Evolutionary conservation across 106 monocot species (phyloP).

Genomic region (Dactylorhiza incarnata): DNA sequence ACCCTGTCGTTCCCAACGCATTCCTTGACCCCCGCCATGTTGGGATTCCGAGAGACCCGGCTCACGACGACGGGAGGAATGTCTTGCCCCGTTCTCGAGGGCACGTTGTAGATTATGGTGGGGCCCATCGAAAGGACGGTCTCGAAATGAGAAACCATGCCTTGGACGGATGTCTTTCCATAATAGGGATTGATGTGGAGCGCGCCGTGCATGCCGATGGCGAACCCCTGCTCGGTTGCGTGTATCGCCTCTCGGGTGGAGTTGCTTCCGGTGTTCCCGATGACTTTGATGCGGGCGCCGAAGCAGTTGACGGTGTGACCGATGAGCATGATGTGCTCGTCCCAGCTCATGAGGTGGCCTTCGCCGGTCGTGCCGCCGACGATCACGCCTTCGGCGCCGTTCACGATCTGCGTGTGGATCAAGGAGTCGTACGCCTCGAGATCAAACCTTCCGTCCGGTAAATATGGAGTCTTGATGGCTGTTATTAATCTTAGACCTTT

Average conservation of each 20-base stretch:
- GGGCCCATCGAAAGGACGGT: constrained; percentile 81
- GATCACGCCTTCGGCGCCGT: constrained; percentile 80
- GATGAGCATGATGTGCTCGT: constrained; percentile 97
- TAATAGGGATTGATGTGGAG: constrained; percentile 93
- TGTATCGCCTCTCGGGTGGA: constrained; percentile 85
- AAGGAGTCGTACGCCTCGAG: constrained; percentile 77
- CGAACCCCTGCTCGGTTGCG: constrained; percentile 90
- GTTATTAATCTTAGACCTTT: constrained; percentile 76
- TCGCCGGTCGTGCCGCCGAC: constrained; percentile 94
- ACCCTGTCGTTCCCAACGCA: constrained; percentile 72
- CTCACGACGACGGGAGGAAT: constrained; percentile 63
- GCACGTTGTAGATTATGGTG: constrained; percentile 88
- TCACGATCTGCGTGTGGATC: constrained; percentile 64
- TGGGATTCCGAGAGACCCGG: constrained; percentile 28
- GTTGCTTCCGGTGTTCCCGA: constrained; percentile 95
- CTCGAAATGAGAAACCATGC: constrained; percentile 64
- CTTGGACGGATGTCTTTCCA: constrained; percentile 82
- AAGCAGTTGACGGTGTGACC: constrained; percentile 92
- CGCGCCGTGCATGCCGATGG: constrained; percentile 91
- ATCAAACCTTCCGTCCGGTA: constrained; percentile 92
- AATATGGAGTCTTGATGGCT: constrained; percentile 86
- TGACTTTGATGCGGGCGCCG: constrained; percentile 68
- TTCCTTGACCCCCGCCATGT: constrained; percentile 84
- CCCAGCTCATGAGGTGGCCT: constrained; percentile 99
- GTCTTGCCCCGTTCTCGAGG: constrained; percentile 76